These are phyloP conservation scores for Scytalidium lignicola DNA, from an alignment of 2,329 filamentous ascomycete species.

Conservation along the genomic window DNA sequence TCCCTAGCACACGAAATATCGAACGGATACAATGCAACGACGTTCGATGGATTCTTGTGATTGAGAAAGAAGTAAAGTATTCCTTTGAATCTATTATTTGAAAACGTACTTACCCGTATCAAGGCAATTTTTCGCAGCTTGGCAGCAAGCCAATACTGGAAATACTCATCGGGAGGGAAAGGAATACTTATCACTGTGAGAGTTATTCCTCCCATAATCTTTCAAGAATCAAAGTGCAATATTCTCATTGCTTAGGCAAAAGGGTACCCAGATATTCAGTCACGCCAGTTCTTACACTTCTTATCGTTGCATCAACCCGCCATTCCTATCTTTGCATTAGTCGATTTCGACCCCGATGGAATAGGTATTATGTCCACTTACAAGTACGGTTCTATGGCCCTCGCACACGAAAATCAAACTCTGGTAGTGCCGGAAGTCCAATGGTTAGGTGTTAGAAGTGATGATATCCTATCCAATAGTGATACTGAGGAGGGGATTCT, in stretches of 20 bases:
- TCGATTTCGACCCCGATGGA: conserved; percentile 75
- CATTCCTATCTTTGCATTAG: conserved; percentile 56
- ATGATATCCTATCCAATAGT: conserved; percentile 14
- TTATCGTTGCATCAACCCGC: conserved; percentile 42
- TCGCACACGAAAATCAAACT: conserved; percentile 52
- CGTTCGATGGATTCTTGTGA: conserved; percentile 62
- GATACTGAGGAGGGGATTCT: conserved; percentile 35
- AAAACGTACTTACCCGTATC: conserved; percentile 15
- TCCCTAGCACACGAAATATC: conserved; percentile 51
- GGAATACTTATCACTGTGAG: conserved; percentile 65
- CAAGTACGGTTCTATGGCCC: conserved; percentile 59
- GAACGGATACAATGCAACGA: conserved; percentile 42
- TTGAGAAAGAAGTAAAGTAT: conserved; percentile 68
- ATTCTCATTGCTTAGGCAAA: conserved; percentile 55
- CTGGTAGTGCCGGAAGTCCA: conserved; percentile 44
- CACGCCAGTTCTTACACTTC: conserved; percentile 56
- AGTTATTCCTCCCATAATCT: neutral
- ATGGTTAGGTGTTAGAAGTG: conserved; percentile 57
- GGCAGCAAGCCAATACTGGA: conserved; percentile 51
- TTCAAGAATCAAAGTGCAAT: neutral
- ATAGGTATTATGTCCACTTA: conserved; percentile 70
- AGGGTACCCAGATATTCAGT: conserved; percentile 74
- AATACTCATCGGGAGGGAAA: conserved; percentile 39
- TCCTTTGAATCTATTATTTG: neutral
- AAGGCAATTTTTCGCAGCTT: conserved; percentile 73